Percentiles rank a stretch among this genome's conserved stretches.
Conservation (phyloP, 345 rosid species). For the Camelina laxa region DNA sequence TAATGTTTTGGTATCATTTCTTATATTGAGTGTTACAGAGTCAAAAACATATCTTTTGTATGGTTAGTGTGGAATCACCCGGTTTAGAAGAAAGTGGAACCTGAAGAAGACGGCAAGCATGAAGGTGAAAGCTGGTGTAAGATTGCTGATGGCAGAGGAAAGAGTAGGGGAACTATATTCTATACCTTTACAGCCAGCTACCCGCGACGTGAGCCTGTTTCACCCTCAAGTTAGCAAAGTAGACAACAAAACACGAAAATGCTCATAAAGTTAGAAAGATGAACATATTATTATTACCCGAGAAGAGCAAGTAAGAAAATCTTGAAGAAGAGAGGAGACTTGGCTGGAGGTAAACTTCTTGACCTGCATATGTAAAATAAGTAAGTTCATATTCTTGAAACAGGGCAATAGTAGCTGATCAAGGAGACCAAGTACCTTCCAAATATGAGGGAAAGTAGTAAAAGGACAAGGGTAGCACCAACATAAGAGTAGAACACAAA, state of each 20-base stretch:
- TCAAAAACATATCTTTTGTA: not conserved
- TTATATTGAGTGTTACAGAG: not conserved
- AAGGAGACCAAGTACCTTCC: conserved; percentile 27
- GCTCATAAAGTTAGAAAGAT: not conserved
- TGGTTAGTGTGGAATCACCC: not conserved
- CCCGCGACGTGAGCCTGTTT: conserved; percentile 35
- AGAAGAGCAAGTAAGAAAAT: conserved; percentile 37
- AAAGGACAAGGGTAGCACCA: conserved; percentile 36
- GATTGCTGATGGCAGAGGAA: conserved; percentile 43
- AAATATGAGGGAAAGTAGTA: conserved; percentile 34
- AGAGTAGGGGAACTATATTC: conserved; percentile 43
- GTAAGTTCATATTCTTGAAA: conserved; percentile 10
- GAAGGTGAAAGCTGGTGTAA: conserved; percentile 43
- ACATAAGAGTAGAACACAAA: conserved; percentile 44
- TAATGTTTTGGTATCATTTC: not conserved
- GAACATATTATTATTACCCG: conserved; percentile 9
- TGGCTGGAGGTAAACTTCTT: conserved; percentile 32
- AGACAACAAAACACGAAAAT: conserved; percentile 6
- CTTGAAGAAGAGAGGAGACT: conserved; percentile 42
- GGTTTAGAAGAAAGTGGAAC: conserved; percentile 24
- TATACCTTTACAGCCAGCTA: conserved; percentile 42
- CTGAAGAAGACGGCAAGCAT: conserved; percentile 43
- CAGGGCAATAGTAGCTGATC: not conserved
- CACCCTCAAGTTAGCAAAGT: not conserved
- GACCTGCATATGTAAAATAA: conserved; percentile 7